These are phyloP conservation scores for Cyathus striatus DNA, from an alignment of 768 basidiomycete genomes.

Conservation along the genomic window DNA sequence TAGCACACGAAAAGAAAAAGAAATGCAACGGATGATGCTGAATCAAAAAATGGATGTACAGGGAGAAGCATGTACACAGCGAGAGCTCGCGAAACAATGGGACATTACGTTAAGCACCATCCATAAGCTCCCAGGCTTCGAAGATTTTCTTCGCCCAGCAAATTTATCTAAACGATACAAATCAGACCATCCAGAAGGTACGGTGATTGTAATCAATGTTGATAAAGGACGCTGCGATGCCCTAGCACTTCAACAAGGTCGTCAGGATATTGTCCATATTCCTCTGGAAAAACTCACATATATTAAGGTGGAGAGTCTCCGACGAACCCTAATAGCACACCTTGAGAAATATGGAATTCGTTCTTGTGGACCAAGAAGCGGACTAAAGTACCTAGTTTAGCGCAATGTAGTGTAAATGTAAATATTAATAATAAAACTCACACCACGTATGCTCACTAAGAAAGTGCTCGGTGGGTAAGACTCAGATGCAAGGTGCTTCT, in stretches of 20 bases:
- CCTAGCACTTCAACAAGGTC: not conserved
- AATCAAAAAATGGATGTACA: conserved; percentile 7
- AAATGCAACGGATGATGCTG: not conserved
- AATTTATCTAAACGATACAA: conserved; percentile 5
- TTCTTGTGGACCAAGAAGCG: not conserved
- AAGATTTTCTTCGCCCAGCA: conserved; percentile 12
- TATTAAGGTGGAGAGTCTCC: not conserved
- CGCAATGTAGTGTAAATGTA: too few relatives aligned
- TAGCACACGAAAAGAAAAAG: conserved; percentile 1
- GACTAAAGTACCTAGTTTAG: too few relatives aligned
- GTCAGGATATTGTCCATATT: not conserved
- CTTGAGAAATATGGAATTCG: not conserved
- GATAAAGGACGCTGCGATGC: conserved; percentile 1
- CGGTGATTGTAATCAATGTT: conserved; percentile 10
- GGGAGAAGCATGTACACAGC: conserved; percentile 3
- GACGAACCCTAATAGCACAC: not conserved
- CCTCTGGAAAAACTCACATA: not conserved
- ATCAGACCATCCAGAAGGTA: conserved; percentile 7
- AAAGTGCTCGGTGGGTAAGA: too few relatives aligned
- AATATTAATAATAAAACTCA: too few relatives aligned
- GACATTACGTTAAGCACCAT: conserved; percentile 7
- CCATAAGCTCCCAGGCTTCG: conserved; percentile 9
- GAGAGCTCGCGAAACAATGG: conserved; percentile 12
- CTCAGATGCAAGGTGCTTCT: too few relatives aligned
- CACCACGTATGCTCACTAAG: too few relatives aligned